Percentiles rank a stretch among this genome's conserved stretches.
phyloP scores from a whole-genome alignment of 202 grass and related monocot genomes.

The Saccharum hybrid region DNA sequence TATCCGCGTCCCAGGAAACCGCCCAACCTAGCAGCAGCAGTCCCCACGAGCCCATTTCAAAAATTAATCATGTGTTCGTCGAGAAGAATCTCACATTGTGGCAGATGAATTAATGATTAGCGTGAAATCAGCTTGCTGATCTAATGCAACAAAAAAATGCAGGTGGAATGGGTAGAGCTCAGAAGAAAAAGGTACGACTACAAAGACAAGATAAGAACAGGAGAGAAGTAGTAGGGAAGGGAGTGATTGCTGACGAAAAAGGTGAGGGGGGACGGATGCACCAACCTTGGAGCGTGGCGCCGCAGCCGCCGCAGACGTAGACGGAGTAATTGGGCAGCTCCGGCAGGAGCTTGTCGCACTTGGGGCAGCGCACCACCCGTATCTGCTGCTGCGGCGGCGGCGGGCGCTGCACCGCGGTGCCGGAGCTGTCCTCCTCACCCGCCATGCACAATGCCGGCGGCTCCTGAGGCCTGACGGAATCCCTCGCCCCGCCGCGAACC shows the following conservation, averaged over 20 bases:
- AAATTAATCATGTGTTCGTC: background rate
- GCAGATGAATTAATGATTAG: too few species aligned
- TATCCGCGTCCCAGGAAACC: constrained; percentile 23
- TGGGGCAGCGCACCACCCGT: constrained; percentile 95
- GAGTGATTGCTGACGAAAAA: background rate
- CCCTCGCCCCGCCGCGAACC: background rate
- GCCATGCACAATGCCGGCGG: constrained; percentile 41
- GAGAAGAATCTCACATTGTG: background rate
- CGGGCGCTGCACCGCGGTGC: constrained; percentile 32
- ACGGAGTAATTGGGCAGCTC: constrained; percentile 91
- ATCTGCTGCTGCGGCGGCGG: constrained; percentile 58
- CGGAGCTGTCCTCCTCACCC: constrained; percentile 29
- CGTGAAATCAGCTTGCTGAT: background rate
- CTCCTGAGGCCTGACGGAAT: background rate
- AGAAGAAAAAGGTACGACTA: background rate
- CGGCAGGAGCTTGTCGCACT: constrained; percentile 93
- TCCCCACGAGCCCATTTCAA: background rate
- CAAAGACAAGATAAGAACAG: background rate
- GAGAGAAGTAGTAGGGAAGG: background rate
- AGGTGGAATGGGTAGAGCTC: background rate
- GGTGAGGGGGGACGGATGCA: background rate
- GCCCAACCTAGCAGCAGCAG: background rate
- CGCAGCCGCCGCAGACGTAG: constrained; percentile 94
- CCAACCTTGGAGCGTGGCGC: constrained; percentile 83
- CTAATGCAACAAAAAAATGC: background rate